Evolutionary conservation across 1,284 basidiomycete genomes (phyloP).

Genomic region (Tilletia setariae): DNA sequence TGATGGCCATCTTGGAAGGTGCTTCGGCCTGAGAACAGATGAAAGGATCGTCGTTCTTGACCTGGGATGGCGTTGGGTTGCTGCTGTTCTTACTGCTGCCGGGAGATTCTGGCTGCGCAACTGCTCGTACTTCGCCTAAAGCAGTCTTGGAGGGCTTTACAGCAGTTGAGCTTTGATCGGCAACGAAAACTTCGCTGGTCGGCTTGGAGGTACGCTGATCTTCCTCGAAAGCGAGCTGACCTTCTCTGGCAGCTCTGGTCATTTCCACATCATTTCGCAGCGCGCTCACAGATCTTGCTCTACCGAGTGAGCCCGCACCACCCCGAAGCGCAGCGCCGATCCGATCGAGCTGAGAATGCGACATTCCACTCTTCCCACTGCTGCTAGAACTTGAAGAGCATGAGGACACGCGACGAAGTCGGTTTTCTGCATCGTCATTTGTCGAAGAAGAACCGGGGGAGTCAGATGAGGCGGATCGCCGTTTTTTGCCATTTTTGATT

Average conservation of each 20-base stretch:
- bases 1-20: too few species aligned
- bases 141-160: not conserved
- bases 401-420: not conserved
- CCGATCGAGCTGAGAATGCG: conserved; percentile 5
- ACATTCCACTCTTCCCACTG: not conserved
- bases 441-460: not conserved
- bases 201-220: not conserved
- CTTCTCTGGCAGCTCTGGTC: not conserved
- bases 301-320: not conserved
- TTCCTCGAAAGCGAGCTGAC: not conserved
- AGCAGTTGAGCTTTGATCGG: not conserved
- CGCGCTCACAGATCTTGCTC: conserved; percentile 6
- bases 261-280: not conserved
- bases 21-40: not conserved
- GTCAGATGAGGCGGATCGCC: not conserved
- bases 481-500: too few species aligned
- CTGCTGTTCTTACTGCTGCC: not conserved
- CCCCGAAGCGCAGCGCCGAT: conserved; percentile 4
- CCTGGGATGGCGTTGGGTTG: too few species aligned
- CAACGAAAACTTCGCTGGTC: too few species aligned
- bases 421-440: not conserved
- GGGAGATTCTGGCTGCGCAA: not conserved
- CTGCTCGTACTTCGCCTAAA: not conserved
- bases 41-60: not conserved
- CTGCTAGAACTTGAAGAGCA: not conserved